Conservation (phyloP, 352 stramenopile genomes). For the Phytopythium montanum region DNA sequence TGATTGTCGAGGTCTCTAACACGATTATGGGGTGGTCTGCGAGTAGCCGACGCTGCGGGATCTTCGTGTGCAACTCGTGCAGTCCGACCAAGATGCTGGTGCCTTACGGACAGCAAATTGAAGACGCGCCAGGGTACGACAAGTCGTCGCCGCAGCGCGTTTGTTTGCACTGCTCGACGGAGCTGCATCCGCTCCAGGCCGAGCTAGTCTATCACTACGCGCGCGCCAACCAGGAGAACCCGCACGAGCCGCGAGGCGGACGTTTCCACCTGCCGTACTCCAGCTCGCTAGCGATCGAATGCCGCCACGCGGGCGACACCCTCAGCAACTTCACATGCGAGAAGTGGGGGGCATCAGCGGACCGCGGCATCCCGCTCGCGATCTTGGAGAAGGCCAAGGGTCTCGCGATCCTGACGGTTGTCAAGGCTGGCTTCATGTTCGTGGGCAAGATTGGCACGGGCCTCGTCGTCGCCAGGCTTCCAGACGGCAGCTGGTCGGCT, state of each 20-base stretch:
- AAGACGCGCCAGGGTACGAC: slow-evolving; percentile 46
- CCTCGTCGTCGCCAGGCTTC: slow-evolving; percentile 79
- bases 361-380: slow-evolving; percentile 40
- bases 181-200: slow-evolving; percentile 44
- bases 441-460: slow-evolving; percentile 60
- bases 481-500: slow-evolving; percentile 87
- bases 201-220: slow-evolving; percentile 39
- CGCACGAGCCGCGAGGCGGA: slow-evolving; percentile 30
- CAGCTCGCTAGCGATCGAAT: slow-evolving; percentile 47
- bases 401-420: slow-evolving; percentile 47
- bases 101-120: slow-evolving; percentile 34
- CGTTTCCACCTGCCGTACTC: slow-evolving; percentile 42
- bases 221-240: slow-evolving; percentile 32
- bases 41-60: slow-evolving; percentile 29
- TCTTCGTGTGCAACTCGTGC: slow-evolving; percentile 50
- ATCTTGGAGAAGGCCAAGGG: slow-evolving; percentile 54
- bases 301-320: slow-evolving; percentile 52
- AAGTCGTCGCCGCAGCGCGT: slow-evolving; percentile 45
- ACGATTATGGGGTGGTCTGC: slow-evolving; percentile 1
- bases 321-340: slow-evolving; percentile 64
- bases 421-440: slow-evolving; percentile 55
- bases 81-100: slow-evolving; percentile 45
- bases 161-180: slow-evolving; percentile 49
- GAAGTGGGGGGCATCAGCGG: slow-evolving; percentile 41
- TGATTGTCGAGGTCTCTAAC: background rate